Base-by-base conservation (phyloP, 495 filamentous ascomycete species). In the Pyrenula massariospora region DNA sequence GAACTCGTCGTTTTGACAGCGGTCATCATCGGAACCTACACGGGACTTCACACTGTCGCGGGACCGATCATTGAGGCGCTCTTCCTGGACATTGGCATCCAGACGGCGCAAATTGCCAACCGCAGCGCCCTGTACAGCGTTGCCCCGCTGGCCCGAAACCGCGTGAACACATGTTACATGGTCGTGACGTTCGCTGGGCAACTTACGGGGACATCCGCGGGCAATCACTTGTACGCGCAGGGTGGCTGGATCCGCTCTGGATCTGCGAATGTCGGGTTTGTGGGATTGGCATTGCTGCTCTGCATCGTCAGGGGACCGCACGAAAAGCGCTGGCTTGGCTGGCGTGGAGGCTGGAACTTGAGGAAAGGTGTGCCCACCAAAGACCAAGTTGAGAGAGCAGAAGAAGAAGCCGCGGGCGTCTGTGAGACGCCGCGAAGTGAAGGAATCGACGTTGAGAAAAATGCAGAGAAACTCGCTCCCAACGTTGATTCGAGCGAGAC, bases 121-220 rank as follows among this genome's bases (percentile, higher is more conserved):
- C 73, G 89, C 0, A 77, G 75, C 0, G 76, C 81, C 2, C 85
- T 95, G 20, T 93, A 89, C 58, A 71, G 69, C 2, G 79, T 93
- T 15, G 82, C 84, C 56, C 84, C 88, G 1, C 83, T 83, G 58
- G 84, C 82, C 1, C 68, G 86, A 22, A 93, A 91, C 65, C 65
- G 89, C 0, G 76, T 91, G 22, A 95, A 95, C 63, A 93, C 89
- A 1, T 84, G 82, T 2, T 95, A 87, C 62, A 92, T 92, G 88
- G 74, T 91, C 2, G 73, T 74, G 11, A 77, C 77, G 0, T 93
- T 91, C 64, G 79, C 77, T 50, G 88, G 88, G 0, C 88, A 93
- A 70, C 66, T 94, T 21, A 81, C 81, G 57, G 89, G 89, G 0
- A 92, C 88, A 0, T 74, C 83, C 2, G 84, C 81, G 8, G 88